These are phyloP conservation scores for Chlorella ohadii DNA, from an alignment of 139 green algal genomes.

Conservation along the genomic window DNA sequence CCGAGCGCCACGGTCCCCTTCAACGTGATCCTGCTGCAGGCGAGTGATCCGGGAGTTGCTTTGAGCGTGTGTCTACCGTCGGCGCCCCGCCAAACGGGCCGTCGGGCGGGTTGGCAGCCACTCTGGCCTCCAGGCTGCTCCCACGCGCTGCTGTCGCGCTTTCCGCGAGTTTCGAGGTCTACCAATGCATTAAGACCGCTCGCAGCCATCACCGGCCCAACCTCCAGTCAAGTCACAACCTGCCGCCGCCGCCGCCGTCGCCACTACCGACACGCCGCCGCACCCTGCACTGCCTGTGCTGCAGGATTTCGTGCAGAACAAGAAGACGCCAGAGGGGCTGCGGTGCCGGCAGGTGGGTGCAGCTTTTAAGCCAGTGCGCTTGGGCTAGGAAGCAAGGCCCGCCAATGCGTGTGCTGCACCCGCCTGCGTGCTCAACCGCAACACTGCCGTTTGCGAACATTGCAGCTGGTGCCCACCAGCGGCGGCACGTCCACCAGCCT, in stretches of 20 bases:
- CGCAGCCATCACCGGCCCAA: too few relatives aligned
- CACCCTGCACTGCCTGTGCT: neutral
- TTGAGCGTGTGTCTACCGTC: too few relatives aligned
- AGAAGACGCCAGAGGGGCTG: neutral
- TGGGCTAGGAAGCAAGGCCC: too few relatives aligned
- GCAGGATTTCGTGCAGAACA: neutral
- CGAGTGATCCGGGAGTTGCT: neutral
- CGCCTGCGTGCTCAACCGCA: neutral
- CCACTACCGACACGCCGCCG: neutral
- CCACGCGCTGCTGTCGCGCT: neutral
- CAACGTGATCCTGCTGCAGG: constrained; percentile 29
- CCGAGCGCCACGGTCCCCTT: constrained; percentile 3
- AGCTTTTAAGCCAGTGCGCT: neutral
- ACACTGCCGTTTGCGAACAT: too few relatives aligned
- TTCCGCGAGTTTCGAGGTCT: too few relatives aligned
- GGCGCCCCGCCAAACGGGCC: too few relatives aligned
- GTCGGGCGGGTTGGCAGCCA: neutral
- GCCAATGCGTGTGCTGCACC: too few relatives aligned
- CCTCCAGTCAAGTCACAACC: neutral
- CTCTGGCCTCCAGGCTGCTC: neutral
- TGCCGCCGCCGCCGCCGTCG: too few relatives aligned
- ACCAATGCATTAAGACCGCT: neutral
- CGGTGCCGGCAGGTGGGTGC: constrained; percentile 2
- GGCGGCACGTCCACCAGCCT: constrained; percentile 17
- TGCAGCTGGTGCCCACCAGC: constrained; percentile 27